phyloP scores from a whole-genome alignment of 768 basidiomycete genomes.

The Galerina sulciceps region DNA sequence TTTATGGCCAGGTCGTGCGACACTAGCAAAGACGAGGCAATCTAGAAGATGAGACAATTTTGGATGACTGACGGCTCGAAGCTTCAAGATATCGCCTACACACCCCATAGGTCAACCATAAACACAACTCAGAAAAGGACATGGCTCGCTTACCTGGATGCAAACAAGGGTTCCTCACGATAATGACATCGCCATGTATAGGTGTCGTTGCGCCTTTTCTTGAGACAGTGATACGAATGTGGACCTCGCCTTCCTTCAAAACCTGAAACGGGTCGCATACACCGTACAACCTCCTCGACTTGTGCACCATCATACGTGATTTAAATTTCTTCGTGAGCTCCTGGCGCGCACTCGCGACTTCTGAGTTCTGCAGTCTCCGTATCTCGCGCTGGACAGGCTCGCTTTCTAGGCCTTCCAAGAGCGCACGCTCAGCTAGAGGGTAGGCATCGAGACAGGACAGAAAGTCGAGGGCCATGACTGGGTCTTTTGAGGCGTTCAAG shows the following conservation, averaged over 20 bases:
- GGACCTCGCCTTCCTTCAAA: constrained; percentile 65
- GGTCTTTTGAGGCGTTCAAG: constrained; percentile 47
- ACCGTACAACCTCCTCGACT: constrained; percentile 66
- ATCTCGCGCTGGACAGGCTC: constrained; percentile 44
- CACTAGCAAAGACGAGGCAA: constrained; percentile 69
- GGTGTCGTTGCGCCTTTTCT: constrained; percentile 57
- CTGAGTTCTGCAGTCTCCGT: constrained; percentile 46
- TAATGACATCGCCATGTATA: constrained; percentile 63
- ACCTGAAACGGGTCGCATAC: constrained; percentile 71
- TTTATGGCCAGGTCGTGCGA: constrained; percentile 57
- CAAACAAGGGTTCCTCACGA: constrained; percentile 71
- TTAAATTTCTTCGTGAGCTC: constrained; percentile 51
- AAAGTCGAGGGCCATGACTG: constrained; percentile 58
- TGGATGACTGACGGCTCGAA: constrained; percentile 58
- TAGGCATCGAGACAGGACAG: constrained; percentile 54
- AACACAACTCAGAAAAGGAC: background rate
- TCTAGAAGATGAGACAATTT: constrained; percentile 61
- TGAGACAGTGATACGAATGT: constrained; percentile 57
- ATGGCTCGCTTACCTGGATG: constrained; percentile 53
- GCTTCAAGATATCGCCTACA: constrained; percentile 65
- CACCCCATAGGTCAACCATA: background rate
- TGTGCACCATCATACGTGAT: constrained; percentile 62
- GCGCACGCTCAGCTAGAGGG: constrained; percentile 51
- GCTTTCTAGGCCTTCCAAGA: constrained; percentile 59
- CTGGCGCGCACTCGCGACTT: constrained; percentile 55